phyloP scores from a whole-genome alignment of 768 basidiomycete genomes.

The Xanthoconium stramineum region DNA sequence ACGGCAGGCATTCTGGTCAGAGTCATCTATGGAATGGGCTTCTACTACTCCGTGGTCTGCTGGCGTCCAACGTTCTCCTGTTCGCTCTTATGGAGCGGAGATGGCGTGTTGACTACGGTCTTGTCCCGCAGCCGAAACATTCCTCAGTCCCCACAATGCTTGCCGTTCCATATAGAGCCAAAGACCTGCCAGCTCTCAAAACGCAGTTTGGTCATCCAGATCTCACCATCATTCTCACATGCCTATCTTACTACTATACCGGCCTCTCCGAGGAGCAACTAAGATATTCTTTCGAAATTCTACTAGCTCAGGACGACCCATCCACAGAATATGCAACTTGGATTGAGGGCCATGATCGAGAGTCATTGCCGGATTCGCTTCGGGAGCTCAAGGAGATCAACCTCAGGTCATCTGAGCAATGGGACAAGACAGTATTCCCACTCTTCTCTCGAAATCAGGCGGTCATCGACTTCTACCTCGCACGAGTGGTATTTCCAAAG shows the following conservation, averaged over 20 bases:
- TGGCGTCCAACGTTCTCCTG: neutral
- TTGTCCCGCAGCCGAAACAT: neutral
- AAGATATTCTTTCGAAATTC: too few relatives aligned
- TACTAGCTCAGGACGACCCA: neutral
- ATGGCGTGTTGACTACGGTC: neutral
- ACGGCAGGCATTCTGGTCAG: too few relatives aligned
- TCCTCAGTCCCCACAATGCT: slow-evolving; percentile 27
- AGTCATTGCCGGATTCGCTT: neutral
- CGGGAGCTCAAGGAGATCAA: neutral
- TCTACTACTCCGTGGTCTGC: too few relatives aligned
- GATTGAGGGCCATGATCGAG: neutral
- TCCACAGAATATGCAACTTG: neutral
- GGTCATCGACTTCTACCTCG: slow-evolving; percentile 16
- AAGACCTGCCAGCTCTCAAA: too few relatives aligned
- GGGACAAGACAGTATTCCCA: too few relatives aligned
- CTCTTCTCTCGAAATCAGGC: too few relatives aligned
- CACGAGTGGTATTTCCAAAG: slow-evolving; percentile 28
- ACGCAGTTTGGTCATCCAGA: too few relatives aligned
- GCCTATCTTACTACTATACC: too few relatives aligned
- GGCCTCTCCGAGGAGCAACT: too few relatives aligned
- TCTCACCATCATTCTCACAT: too few relatives aligned
- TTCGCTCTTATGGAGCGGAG: neutral
- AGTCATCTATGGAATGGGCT: too few relatives aligned
- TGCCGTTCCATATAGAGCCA: slow-evolving; percentile 28
- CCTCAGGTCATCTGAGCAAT: neutral